Evolutionary conservation across 306 rosid genomes (phyloP).

Genomic region (Quercus agrifolia): DNA sequence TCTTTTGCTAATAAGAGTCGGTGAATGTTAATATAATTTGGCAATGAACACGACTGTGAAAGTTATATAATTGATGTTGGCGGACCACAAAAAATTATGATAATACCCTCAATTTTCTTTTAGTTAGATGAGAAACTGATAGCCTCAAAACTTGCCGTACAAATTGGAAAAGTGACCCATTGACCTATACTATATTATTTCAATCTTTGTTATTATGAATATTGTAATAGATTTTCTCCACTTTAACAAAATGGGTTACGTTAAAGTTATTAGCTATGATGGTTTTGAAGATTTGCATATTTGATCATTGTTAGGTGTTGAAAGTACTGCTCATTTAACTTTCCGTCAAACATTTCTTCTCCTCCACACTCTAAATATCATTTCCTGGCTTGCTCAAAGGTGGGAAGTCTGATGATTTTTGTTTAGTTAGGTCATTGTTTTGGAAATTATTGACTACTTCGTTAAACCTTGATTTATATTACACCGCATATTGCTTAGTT

Average conservation of each 20-base stretch:
- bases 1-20: slow-evolving; percentile 11
- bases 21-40: slow-evolving; percentile 2
- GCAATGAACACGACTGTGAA: slow-evolving; percentile 27
- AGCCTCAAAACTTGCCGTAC: slow-evolving; percentile 19
- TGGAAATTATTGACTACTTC: too few relatives aligned
- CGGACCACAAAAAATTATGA: slow-evolving; percentile 26
- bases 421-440: too few relatives aligned
- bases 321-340: slow-evolving; percentile 9
- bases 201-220: neutral
- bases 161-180: slow-evolving; percentile 21
- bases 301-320: slow-evolving; percentile 2
- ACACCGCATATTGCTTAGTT: too few relatives aligned
- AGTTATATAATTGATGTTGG: slow-evolving; percentile 14
- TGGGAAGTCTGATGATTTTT: too few relatives aligned
- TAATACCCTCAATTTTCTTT: slow-evolving; percentile 5
- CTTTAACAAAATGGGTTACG: neutral
- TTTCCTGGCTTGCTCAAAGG: neutral
- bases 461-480: too few relatives aligned
- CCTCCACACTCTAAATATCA: neutral
- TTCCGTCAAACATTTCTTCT: slow-evolving; percentile 26
- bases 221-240: neutral
- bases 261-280: neutral
- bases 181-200: neutral
- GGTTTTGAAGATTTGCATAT: slow-evolving; percentile 7
- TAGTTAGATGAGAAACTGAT: slow-evolving; percentile 25